A percentile compares a stretch with the other conserved stretches of the same genome.
These are phyloP conservation scores for Nematodospora anomalae DNA, from an alignment of 1,139 yeast species.

Conservation along the genomic window DNA sequence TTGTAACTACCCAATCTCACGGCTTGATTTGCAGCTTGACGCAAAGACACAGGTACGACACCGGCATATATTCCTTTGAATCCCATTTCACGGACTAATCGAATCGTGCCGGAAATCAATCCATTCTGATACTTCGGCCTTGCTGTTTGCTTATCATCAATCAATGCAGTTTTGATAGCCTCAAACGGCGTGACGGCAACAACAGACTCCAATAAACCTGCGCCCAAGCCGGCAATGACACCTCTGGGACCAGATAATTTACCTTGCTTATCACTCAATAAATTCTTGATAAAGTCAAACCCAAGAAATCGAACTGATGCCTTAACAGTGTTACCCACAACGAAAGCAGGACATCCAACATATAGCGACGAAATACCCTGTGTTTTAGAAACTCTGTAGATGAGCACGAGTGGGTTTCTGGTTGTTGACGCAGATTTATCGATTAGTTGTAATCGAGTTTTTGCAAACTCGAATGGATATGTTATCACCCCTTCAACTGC, in stretches of 20 bases:
- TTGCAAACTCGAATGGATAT: slow-evolving; percentile 96
- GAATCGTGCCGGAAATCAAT: slow-evolving; percentile 58
- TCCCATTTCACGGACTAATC: slow-evolving; percentile 75
- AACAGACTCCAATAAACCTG: slow-evolving; percentile 88
- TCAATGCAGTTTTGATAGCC: slow-evolving; percentile 92
- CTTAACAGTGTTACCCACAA: slow-evolving; percentile 92
- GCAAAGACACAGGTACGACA: slow-evolving; percentile 84
- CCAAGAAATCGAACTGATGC: slow-evolving; percentile 94
- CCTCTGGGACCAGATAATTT: slow-evolving; percentile 88
- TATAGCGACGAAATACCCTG: slow-evolving; percentile 84
- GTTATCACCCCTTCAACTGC: slow-evolving; percentile 89
- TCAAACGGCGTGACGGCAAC: slow-evolving; percentile 97
- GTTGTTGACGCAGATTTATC: slow-evolving; percentile 68
- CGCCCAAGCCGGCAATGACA: slow-evolving; percentile 92
- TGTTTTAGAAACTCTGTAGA: slow-evolving; percentile 66
- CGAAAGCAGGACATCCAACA: slow-evolving; percentile 98
- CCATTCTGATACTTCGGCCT: slow-evolving; percentile 79
- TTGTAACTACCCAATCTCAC: slow-evolving; percentile 93
- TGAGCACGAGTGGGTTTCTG: slow-evolving; percentile 79
- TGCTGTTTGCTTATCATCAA: slow-evolving; percentile 81
- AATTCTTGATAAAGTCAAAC: slow-evolving; percentile 78
- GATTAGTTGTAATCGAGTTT: slow-evolving; percentile 84
- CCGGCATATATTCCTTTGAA: slow-evolving; percentile 85
- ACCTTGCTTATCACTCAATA: slow-evolving; percentile 81
- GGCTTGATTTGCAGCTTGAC: slow-evolving; percentile 95